Evolutionary conservation across 179 eudicot genomes (phyloP).

Genomic region (Camellia oleifera): DNA sequence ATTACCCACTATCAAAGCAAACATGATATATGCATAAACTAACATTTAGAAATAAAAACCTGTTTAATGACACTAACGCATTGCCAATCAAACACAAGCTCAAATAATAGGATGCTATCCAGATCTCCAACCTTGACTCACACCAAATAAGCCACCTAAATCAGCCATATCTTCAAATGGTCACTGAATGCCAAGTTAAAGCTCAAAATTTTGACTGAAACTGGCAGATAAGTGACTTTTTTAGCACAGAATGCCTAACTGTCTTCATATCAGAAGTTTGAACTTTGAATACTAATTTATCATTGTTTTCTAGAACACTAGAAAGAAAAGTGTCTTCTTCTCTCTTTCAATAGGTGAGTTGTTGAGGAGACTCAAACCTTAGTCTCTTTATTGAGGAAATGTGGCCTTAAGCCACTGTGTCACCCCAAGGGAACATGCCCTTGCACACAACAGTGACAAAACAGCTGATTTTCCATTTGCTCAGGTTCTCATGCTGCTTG

Average conservation of each 20-base stretch:
- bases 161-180: neutral
- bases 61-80: neutral
- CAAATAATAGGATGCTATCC: neutral
- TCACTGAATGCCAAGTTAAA: neutral
- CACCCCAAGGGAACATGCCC: neutral
- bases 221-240: too few relatives aligned
- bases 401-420: too few relatives aligned
- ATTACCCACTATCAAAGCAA: neutral
- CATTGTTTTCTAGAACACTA: neutral
- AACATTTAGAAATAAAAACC: neutral
- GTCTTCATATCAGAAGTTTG: neutral
- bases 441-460: neutral
- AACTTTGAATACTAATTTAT: too few relatives aligned
- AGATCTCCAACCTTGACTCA: neutral
- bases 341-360: too few relatives aligned
- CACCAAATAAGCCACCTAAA: neutral
- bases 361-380: too few relatives aligned
- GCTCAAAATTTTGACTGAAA: neutral
- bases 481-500: conserved; percentile 1
- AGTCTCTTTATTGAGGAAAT: too few relatives aligned
- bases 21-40: neutral
- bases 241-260: neutral
- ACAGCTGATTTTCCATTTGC: conserved; percentile 1
- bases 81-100: neutral
- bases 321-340: neutral